phyloP scores from a whole-genome alignment of 2,329 filamentous ascomycete species.

The Penicillium sp. region DNA sequence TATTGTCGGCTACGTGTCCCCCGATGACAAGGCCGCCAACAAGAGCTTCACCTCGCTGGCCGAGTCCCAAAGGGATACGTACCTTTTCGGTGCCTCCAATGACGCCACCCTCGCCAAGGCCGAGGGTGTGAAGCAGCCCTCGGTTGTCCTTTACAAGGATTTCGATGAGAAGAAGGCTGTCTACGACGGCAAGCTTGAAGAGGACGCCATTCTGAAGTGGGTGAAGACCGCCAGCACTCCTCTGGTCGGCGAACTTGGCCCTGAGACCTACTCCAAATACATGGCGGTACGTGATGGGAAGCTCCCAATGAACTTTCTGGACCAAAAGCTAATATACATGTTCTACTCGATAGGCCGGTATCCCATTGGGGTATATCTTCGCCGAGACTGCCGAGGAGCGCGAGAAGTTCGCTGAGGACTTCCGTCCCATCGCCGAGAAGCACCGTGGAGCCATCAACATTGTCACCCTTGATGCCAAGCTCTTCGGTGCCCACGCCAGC shows the following conservation, averaged over 20 bases:
- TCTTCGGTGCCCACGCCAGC: constrained; percentile 87
- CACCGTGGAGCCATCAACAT: constrained; percentile 96
- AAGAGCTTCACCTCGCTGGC: constrained; percentile 72
- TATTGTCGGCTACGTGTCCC: constrained; percentile 78
- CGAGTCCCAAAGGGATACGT: constrained; percentile 77
- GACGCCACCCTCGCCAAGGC: constrained; percentile 81
- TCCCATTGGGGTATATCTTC: constrained; percentile 97
- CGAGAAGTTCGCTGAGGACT: constrained; percentile 65
- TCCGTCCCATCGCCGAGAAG: constrained; percentile 85
- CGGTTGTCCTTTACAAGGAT: constrained; percentile 90
- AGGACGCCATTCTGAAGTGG: constrained; percentile 74
- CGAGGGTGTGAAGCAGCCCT: constrained; percentile 81
- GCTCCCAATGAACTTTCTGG: not conserved
- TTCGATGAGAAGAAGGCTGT: constrained; percentile 94
- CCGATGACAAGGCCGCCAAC: constrained; percentile 77
- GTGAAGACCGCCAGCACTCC: constrained; percentile 81
- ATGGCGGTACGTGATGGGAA: constrained; percentile 61
- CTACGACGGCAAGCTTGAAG: constrained; percentile 76
- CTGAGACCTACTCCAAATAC: constrained; percentile 93
- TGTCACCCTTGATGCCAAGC: constrained; percentile 90
- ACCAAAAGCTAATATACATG: not conserved
- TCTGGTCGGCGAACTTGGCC: constrained; percentile 90
- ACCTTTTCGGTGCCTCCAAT: constrained; percentile 83
- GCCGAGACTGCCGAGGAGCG: constrained; percentile 89
- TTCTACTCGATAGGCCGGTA: constrained; percentile 56